Percentiles rank a stretch among this genome's conserved stretches.
Conservation (phyloP, 1,139 yeast species). For the Fermentozyma sake region DNA sequence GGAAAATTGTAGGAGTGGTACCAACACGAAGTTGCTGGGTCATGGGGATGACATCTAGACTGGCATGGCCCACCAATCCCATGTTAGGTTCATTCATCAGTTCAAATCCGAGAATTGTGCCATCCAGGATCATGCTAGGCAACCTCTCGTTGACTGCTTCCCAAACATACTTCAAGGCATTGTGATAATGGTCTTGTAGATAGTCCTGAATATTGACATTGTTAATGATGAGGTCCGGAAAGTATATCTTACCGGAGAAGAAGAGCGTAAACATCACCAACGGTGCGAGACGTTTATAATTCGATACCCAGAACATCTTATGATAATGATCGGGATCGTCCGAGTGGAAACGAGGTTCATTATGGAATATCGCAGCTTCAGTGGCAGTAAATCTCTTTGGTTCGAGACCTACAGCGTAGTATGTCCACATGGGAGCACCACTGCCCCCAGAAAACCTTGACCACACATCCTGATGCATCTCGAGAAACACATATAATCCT, state of each 20-base stretch:
- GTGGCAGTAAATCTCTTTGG: slow-evolving; percentile 65
- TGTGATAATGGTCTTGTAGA: slow-evolving; percentile 60
- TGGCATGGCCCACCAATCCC: slow-evolving; percentile 55
- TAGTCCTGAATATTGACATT: slow-evolving; percentile 75
- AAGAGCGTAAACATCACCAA: slow-evolving; percentile 83
- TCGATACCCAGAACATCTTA: slow-evolving; percentile 93
- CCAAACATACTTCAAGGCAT: slow-evolving; percentile 55
- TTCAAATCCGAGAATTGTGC: slow-evolving; percentile 71
- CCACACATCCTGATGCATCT: slow-evolving; percentile 96
- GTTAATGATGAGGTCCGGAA: slow-evolving; percentile 70
- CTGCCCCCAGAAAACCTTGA: slow-evolving; percentile 88
- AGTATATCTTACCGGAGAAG: slow-evolving; percentile 66
- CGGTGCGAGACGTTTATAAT: slow-evolving; percentile 72
- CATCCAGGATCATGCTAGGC: slow-evolving; percentile 52
- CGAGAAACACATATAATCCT: slow-evolving; percentile 77
- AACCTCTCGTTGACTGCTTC: slow-evolving; percentile 38
- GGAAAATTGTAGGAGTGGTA: slow-evolving; percentile 63
- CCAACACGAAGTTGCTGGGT: slow-evolving; percentile 58
- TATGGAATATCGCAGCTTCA: slow-evolving; percentile 75
- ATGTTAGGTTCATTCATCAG: slow-evolving; percentile 81
- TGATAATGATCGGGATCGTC: slow-evolving; percentile 47
- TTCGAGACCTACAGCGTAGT: slow-evolving; percentile 89
- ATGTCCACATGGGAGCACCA: slow-evolving; percentile 94
- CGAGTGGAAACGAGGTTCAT: slow-evolving; percentile 33
- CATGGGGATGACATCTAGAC: slow-evolving; percentile 45